phyloP scores from a whole-genome alignment of 345 rosid genomes.

The Aurinia saxatilis region DNA sequence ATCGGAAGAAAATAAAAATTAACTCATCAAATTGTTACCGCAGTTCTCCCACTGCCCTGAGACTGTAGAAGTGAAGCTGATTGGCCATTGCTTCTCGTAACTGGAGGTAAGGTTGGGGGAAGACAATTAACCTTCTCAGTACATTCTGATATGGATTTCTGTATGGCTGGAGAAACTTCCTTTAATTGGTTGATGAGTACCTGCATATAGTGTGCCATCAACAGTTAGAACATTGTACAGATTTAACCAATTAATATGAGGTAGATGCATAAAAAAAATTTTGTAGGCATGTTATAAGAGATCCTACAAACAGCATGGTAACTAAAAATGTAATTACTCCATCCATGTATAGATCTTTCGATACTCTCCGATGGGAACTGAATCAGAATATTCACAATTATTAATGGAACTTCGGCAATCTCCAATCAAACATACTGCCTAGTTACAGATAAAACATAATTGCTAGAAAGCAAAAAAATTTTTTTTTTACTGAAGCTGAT shows the following conservation, averaged over 20 bases:
- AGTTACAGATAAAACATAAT: neutral
- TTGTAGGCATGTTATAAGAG: constrained; percentile 3
- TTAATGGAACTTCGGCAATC: neutral
- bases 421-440: neutral
- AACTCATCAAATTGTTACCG: constrained; percentile 37
- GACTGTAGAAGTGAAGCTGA: constrained; percentile 58
- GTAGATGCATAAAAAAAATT: neutral
- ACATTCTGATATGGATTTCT: constrained; percentile 77
- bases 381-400: neutral
- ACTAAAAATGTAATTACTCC: neutral
- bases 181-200: constrained; percentile 91
- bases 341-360: neutral
- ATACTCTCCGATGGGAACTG: neutral
- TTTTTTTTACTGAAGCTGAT: neutral
- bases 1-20: neutral
- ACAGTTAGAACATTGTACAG: constrained; percentile 2
- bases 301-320: neutral
- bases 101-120: constrained; percentile 62
- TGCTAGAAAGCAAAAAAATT: neutral
- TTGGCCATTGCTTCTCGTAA: constrained; percentile 49
- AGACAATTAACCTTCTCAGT: constrained; percentile 65
- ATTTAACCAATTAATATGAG: neutral
- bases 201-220: constrained; percentile 38
- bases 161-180: constrained; percentile 87
- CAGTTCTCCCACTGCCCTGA: constrained; percentile 66